Evolutionary conservation across 192 early-diverging fungal species (phyloP).

Genomic region (Umbelopsis sp.): DNA sequence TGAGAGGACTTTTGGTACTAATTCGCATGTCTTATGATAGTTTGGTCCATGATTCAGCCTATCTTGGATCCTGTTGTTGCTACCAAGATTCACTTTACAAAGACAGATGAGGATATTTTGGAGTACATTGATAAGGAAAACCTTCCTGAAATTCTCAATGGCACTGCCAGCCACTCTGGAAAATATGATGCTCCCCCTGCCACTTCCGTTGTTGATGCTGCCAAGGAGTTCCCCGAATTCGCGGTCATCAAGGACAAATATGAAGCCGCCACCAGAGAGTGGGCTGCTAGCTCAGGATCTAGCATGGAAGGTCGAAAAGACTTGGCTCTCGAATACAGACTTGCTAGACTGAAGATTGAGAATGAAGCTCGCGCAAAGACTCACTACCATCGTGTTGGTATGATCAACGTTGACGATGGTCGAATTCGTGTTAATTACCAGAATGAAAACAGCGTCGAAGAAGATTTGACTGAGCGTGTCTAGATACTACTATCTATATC

Average conservation of each 20-base stretch:
- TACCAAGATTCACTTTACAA: conserved; percentile 80
- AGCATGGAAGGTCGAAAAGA: conserved; percentile 2
- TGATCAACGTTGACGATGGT: background rate
- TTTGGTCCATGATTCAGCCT: conserved; percentile 84
- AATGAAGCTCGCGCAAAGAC: conserved; percentile 18
- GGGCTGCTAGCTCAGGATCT: background rate
- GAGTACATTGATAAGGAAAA: conserved; percentile 62
- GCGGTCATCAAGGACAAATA: background rate
- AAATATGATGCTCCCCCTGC: background rate
- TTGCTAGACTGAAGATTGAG: conserved; percentile 24
- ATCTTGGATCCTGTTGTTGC: conserved; percentile 90
- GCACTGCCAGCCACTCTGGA: conserved; percentile 33
- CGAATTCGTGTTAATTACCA: conserved; percentile 1
- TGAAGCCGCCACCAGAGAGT: conserved; percentile 8
- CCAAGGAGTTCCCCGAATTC: conserved; percentile 3
- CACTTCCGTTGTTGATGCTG: background rate
- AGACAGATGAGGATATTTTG: conserved; percentile 58
- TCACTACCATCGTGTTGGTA: conserved; percentile 20
- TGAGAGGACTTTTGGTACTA: conserved; percentile 8
- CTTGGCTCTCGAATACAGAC: conserved; percentile 23
- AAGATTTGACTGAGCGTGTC: conserved; percentile 10
- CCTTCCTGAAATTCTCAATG: conserved; percentile 64
- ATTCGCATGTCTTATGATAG: conserved; percentile 24
- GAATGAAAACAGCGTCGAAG: conserved; percentile 1
- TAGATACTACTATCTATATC: background rate